These are phyloP conservation scores for Calocybe gangraenosa DNA, from an alignment of 768 basidiomycete genomes.

Conservation along the genomic window DNA sequence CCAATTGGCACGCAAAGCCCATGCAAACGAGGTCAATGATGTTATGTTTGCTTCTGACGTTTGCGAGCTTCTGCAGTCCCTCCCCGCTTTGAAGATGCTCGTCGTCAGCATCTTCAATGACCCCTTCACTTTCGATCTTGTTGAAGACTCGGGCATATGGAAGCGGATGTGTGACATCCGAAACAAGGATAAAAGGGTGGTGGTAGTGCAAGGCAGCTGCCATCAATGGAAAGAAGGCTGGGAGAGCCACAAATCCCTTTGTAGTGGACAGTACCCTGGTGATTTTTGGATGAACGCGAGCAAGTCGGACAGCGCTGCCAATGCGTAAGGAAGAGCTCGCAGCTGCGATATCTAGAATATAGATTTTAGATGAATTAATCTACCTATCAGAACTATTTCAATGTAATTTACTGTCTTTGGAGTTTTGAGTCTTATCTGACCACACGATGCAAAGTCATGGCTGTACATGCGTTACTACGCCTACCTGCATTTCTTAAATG, in stretches of 20 bases:
- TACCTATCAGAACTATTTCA: no score
- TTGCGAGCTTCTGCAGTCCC: constrained; percentile 21
- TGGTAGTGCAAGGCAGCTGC: constrained; percentile 18
- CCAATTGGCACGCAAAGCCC: constrained; percentile 33
- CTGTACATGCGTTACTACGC: no score
- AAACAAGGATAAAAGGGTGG: constrained; percentile 19
- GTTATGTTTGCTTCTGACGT: constrained; percentile 30
- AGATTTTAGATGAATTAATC: no score
- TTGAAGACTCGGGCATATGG: constrained; percentile 25
- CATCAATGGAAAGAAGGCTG: constrained; percentile 23
- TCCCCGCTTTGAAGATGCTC: constrained; percentile 27
- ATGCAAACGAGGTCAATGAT: constrained; percentile 41
- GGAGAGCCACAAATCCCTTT: constrained; percentile 13
- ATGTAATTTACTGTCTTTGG: no score
- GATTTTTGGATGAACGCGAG: constrained; percentile 18
- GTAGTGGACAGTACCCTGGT: constrained; percentile 14
- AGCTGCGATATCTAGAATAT: no score
- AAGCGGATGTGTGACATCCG: constrained; percentile 17
- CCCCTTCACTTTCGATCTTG: constrained; percentile 9
- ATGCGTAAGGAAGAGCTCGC: no score
- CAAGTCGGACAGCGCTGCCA: no score
- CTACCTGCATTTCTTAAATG: no score
- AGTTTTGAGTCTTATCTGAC: no score
- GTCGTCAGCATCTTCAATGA: constrained; percentile 30
- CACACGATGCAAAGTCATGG: no score